Conservation (phyloP, 2,329 filamentous ascomycete species). For the Colletotrichum liriopes region DNA sequence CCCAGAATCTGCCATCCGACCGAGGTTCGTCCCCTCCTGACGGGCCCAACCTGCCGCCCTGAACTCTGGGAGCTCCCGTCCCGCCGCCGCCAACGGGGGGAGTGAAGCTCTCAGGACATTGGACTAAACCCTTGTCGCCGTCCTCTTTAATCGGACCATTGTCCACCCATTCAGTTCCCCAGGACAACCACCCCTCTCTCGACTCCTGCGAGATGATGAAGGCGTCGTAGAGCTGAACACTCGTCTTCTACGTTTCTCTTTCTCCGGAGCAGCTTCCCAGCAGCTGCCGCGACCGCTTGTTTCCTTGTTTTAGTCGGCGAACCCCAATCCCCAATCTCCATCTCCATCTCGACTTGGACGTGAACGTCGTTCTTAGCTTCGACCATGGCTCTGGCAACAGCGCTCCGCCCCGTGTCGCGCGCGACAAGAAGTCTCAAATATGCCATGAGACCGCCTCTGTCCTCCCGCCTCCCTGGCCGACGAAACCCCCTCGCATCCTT, state of each 20-base stretch:
- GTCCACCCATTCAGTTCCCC: neutral
- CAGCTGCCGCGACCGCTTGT: conserved; percentile 1
- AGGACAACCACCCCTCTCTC: neutral
- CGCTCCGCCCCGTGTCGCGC: conserved; percentile 11
- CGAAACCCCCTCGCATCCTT: neutral
- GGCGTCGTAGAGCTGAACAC: neutral
- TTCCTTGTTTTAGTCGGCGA: neutral
- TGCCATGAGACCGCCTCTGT: conserved; percentile 1
- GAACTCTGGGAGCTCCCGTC: conserved; percentile 17
- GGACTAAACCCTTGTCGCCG: neutral
- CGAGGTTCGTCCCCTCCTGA: conserved; percentile 30
- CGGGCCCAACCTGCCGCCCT: conserved; percentile 10
- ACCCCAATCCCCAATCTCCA: neutral
- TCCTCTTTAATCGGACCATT: conserved; percentile 5
- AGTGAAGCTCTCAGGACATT: conserved; percentile 14
- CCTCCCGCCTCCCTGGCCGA: neutral
- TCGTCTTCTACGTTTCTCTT: neutral
- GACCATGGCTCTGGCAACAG: conserved; percentile 9
- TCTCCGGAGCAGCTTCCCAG: neutral
- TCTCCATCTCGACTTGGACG: neutral
- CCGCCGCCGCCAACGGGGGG: conserved; percentile 14
- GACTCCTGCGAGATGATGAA: neutral
- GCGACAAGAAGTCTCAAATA: neutral
- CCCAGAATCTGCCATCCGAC: conserved; percentile 31
- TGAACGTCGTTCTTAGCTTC: neutral